phyloP scores from a whole-genome alignment of 179 eudicot species.

The Spergularia azorica region DNA sequence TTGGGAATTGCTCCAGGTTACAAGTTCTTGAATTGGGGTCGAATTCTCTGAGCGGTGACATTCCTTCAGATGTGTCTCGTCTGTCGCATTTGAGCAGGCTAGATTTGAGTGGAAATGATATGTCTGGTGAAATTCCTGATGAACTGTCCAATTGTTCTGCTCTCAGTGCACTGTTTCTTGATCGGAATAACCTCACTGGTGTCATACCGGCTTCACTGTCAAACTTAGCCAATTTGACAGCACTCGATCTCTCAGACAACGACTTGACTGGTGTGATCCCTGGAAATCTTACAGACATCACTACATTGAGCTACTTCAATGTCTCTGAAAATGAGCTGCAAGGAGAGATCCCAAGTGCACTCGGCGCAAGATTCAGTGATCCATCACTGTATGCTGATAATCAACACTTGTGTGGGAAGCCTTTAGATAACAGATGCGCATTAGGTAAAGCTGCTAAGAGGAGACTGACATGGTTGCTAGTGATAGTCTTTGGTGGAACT shows the following conservation, averaged over 20 bases:
- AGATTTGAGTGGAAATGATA: conserved; percentile 54
- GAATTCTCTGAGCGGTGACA: conserved; percentile 44
- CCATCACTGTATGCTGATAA: conserved; percentile 39
- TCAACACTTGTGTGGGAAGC: conserved; percentile 54
- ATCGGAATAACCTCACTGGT: conserved; percentile 59
- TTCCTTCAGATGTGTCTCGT: conserved; percentile 48
- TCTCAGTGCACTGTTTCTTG: conserved; percentile 38
- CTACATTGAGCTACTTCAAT: conserved; percentile 45
- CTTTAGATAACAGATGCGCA: conserved; percentile 44
- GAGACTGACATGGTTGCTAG: conserved; percentile 40
- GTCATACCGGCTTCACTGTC: conserved; percentile 55
- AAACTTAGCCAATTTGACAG: conserved; percentile 43
- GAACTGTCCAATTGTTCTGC: conserved; percentile 47
- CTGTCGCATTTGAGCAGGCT: conserved; percentile 44
- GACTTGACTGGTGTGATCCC: conserved; percentile 66
- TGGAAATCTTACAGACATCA: conserved; percentile 37
- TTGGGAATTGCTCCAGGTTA: conserved; percentile 65
- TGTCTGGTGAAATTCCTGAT: conserved; percentile 60
- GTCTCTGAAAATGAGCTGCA: conserved; percentile 51
- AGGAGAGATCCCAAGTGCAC: conserved; percentile 51
- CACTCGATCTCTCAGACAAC: conserved; percentile 64
- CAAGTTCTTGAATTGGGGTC: conserved; percentile 51
- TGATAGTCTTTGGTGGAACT: conserved; percentile 43
- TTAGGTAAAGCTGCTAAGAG: conserved; percentile 27
- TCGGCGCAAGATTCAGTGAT: conserved; percentile 45